A percentile compares a stretch with the other conserved stretches of the same genome.
These are phyloP conservation scores for Malus fusca DNA, from an alignment of 306 rosid genomes.

Conservation along the genomic window DNA sequence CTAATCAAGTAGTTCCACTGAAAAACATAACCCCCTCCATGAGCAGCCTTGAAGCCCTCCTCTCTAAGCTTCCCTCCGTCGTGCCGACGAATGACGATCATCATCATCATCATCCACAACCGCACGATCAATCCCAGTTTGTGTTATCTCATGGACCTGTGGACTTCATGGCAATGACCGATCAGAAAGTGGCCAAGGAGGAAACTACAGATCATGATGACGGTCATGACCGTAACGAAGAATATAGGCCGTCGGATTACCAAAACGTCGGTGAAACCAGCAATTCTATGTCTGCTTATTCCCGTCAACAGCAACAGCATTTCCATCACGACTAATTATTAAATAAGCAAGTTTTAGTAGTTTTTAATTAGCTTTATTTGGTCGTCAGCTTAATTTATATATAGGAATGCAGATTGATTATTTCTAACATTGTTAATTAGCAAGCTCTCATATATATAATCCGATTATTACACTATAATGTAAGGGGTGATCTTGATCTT, in stretches of 20 bases:
- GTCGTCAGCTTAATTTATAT: background rate
- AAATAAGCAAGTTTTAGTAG: background rate
- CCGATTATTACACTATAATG: background rate
- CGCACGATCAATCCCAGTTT: background rate
- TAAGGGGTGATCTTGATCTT: background rate
- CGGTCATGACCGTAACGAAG: conserved; percentile 15
- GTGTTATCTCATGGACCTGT: conserved; percentile 24
- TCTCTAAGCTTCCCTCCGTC: conserved; percentile 45
- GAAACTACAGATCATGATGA: conserved; percentile 32
- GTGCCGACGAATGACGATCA: conserved; percentile 16
- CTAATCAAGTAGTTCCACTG: conserved; percentile 1
- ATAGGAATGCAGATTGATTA: too few relatives aligned
- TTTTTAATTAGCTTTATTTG: background rate
- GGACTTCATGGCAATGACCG: conserved; percentile 37
- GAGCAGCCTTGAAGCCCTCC: conserved; percentile 54
- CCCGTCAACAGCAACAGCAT: conserved; percentile 16
- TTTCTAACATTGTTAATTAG: background rate
- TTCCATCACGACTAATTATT: conserved; percentile 31
- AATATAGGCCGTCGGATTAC: conserved; percentile 35
- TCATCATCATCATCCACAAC: background rate
- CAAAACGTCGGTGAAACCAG: conserved; percentile 55
- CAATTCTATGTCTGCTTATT: conserved; percentile 33
- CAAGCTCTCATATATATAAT: background rate
- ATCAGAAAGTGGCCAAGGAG: conserved; percentile 47
- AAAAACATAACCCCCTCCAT: conserved; percentile 35